phyloP scores from a whole-genome alignment of 805 yeast species.

The Pichia nanzhaoensis region DNA sequence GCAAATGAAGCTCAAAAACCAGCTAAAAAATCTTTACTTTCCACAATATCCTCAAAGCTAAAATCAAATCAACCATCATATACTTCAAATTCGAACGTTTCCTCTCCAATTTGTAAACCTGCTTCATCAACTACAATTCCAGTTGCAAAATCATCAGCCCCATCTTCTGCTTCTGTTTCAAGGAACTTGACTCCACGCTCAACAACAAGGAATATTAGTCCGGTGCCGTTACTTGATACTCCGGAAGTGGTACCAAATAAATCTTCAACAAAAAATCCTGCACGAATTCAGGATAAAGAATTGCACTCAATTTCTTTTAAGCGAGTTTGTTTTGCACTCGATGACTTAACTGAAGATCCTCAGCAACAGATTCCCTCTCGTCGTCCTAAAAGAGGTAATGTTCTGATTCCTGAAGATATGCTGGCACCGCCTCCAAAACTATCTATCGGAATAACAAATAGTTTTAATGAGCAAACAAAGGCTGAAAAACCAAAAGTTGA shows the following conservation, averaged over 20 bases:
- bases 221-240: no score
- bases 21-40: constrained; percentile 25
- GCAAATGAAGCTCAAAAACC: constrained; percentile 8
- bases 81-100: constrained; percentile 8
- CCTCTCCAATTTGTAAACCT: neutral
- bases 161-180: neutral
- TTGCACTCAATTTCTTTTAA: constrained; percentile 32
- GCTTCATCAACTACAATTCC: constrained; percentile 1
- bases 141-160: constrained; percentile 5
- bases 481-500: constrained; percentile 30
- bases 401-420: constrained; percentile 59
- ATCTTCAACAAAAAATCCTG: neutral
- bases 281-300: neutral
- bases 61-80: constrained; percentile 11
- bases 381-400: constrained; percentile 47
- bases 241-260: neutral
- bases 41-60: constrained; percentile 31
- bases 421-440: constrained; percentile 55
- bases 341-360: constrained; percentile 44
- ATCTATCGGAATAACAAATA: constrained; percentile 59
- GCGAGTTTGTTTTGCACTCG: constrained; percentile 47
- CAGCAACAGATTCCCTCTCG: constrained; percentile 59
- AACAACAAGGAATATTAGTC: neutral
- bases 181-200: neutral
- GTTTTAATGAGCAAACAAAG: constrained; percentile 29